These are phyloP conservation scores for Syzygium aqueum DNA, from an alignment of 345 rosid genomes.

Conservation along the genomic window DNA sequence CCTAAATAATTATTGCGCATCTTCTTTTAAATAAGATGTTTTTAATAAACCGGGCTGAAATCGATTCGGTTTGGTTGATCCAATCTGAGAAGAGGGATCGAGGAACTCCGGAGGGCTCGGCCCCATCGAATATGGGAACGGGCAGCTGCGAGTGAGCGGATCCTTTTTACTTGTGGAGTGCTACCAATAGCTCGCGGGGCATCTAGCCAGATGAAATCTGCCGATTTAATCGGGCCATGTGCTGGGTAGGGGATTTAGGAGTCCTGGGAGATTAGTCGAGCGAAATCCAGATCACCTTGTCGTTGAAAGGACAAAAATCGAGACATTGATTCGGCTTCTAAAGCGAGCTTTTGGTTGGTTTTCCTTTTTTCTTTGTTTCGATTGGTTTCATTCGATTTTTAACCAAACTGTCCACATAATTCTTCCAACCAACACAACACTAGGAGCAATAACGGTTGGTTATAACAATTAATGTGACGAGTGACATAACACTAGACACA, in stretches of 20 bases:
- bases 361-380: fast-evolving
- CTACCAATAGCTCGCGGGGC: fast-evolving
- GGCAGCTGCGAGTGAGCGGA: fast-evolving
- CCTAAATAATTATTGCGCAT: neutral
- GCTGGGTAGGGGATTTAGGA: neutral
- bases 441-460: neutral
- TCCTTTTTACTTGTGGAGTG: fast-evolving
- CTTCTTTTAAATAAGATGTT: neutral
- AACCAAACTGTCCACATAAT: fast-evolving
- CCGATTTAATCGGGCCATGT: fast-evolving
- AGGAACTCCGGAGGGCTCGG: no score
- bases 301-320: neutral
- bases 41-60: neutral
- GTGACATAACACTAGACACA: fast-evolving
- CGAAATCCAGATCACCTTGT: neutral
- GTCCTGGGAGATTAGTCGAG: neutral
- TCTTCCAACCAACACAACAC: neutral
- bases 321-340: neutral
- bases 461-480: fast-evolving
- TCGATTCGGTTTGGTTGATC: no score
- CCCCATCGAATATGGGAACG: no score
- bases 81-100: no score
- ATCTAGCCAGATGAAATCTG: fast-evolving
- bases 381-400: fast-evolving
- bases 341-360: fast-evolving